Percentiles rank a stretch among this genome's conserved stretches.
Evolutionary conservation across 1,139 yeast genomes (phyloP).

Genomic region (Protomyces lactucae-debilis): DNA sequence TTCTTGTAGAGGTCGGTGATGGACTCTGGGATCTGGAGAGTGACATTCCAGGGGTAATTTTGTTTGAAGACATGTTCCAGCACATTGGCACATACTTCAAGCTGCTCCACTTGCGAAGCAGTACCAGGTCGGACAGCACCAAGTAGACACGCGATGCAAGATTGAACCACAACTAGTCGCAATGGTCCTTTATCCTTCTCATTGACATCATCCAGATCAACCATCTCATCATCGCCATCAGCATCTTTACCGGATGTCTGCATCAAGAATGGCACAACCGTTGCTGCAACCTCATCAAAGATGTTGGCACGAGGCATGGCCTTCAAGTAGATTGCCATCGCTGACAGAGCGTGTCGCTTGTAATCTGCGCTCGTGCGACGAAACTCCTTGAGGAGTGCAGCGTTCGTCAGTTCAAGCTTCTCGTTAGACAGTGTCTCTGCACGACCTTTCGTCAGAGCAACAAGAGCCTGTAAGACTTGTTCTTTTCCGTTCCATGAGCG

Average conservation of each 20-base stretch:
- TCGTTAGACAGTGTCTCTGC: slow-evolving; percentile 37
- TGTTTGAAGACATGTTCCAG: not conserved
- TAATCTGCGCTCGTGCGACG: slow-evolving; percentile 64
- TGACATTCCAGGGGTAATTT: slow-evolving; percentile 7
- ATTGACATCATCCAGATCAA: not conserved
- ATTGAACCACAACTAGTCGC: not conserved
- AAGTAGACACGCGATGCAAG: not conserved
- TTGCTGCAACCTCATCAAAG: not conserved
- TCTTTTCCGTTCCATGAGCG: slow-evolving; percentile 90
- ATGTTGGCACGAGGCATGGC: not conserved
- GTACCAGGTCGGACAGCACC: not conserved
- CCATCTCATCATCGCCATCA: not conserved
- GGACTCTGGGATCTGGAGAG: not conserved
- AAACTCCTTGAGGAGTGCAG: slow-evolving; percentile 55
- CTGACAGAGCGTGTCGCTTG: slow-evolving; percentile 40
- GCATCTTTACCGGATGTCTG: slow-evolving; percentile 1
- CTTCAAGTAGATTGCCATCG: slow-evolving; percentile 26
- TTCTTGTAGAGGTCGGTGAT: not conserved
- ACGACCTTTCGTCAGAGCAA: slow-evolving; percentile 52
- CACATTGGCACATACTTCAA: not conserved
- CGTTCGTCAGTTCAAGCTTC: slow-evolving; percentile 42
- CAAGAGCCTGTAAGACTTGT: slow-evolving; percentile 62
- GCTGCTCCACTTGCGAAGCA: not conserved
- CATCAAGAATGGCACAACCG: not conserved
- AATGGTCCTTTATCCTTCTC: not conserved